Evolutionary conservation across 495 filamentous ascomycete genomes (phyloP).

Genomic region (Lepraria neglecta): DNA sequence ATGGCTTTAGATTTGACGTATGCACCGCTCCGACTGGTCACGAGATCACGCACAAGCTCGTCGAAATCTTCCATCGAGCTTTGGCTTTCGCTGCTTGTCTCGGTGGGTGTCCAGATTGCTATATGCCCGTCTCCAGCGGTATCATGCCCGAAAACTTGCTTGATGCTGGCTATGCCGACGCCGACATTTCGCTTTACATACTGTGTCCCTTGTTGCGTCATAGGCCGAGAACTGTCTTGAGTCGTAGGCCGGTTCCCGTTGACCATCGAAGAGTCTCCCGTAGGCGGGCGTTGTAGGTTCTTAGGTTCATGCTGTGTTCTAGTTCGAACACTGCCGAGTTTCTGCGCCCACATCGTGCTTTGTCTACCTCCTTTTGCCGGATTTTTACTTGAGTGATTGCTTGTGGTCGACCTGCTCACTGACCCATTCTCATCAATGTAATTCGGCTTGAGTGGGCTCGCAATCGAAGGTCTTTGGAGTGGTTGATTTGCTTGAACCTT

Average conservation of each 20-base stretch:
- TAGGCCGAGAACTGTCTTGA: constrained; percentile 23
- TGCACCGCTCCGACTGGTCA: constrained; percentile 62
- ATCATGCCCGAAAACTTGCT: constrained; percentile 65
- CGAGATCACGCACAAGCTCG: constrained; percentile 63
- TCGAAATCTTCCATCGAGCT: constrained; percentile 61
- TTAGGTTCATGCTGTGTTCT: constrained; percentile 34
- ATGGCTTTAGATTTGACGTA: constrained; percentile 65
- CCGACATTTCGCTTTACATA: constrained; percentile 63
- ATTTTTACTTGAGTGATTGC: constrained; percentile 29
- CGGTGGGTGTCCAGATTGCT: constrained; percentile 68
- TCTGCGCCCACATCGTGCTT: constrained; percentile 71
- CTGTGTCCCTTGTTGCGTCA: constrained; percentile 26
- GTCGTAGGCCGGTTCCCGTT: constrained; percentile 18
- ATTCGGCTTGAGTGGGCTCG: constrained; percentile 31
- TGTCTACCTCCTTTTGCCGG: constrained; percentile 56
- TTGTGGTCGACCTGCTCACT: constrained; percentile 29
- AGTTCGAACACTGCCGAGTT: constrained; percentile 28
- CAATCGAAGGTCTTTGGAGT: constrained; percentile 31
- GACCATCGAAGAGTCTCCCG: constrained; percentile 5
- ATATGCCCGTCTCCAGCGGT: constrained; percentile 67
- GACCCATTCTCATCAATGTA: constrained; percentile 38
- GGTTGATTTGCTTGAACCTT: constrained; percentile 63
- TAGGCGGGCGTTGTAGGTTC: constrained; percentile 7
- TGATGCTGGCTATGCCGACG: constrained; percentile 75
- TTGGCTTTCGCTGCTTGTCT: constrained; percentile 49